These are phyloP conservation scores for Marasmius tenuissimus DNA, from an alignment of 1,284 basidiomycete genomes.

Conservation along the genomic window DNA sequence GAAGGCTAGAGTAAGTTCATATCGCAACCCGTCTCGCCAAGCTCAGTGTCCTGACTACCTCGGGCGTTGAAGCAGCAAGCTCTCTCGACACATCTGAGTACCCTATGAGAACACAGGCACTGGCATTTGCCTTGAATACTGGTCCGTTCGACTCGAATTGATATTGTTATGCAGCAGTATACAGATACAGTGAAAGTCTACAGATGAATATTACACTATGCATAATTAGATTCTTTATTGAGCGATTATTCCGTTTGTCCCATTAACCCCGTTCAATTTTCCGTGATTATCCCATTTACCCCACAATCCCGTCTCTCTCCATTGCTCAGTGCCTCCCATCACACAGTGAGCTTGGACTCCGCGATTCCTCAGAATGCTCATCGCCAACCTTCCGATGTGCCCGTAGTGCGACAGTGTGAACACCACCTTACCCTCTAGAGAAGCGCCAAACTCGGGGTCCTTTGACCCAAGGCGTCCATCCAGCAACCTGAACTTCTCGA, in stretches of 20 bases:
- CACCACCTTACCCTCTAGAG: conserved; percentile 15
- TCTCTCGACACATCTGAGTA: no score
- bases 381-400: conserved; percentile 20
- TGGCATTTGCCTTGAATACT: no score
- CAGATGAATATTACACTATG: no score
- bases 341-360: conserved; percentile 21
- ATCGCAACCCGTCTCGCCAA: no score
- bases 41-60: no score
- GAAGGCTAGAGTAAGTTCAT: not conserved
- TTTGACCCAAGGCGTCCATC: conserved; percentile 14
- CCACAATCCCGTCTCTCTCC: conserved; percentile 19
- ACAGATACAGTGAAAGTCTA: no score
- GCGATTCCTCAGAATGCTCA: conserved; percentile 21
- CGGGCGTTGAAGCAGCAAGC: no score
- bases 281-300: not conserved
- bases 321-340: conserved; percentile 18
- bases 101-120: no score
- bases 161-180: no score
- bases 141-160: no score
- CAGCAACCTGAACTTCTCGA: conserved; percentile 9
- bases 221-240: not conserved
- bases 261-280: not conserved
- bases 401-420: conserved; percentile 20
- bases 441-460: conserved; percentile 17
- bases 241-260: not conserved